Base-by-base conservation (phyloP, 306 rosid species). In the Vigna mungo region DNA sequence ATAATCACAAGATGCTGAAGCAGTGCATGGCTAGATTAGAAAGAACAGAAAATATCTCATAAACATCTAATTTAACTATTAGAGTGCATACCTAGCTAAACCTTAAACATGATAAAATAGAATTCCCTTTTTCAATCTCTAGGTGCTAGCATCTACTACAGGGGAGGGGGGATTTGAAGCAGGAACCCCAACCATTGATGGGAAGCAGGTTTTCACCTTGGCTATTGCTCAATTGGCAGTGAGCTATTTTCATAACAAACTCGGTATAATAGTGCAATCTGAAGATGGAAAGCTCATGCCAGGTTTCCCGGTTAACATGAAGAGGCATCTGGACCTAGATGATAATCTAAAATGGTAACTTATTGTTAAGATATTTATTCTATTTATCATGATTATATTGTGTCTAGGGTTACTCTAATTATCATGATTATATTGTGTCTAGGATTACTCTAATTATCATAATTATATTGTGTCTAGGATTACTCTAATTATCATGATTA, bases 1-100 rank as follows among this genome's bases (percentile, higher is more conserved):
- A 78, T 59, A 25, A 72, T 78, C 60, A 36, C 62, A 18, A 55
- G 66, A 72, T 72, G 52, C 65, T 21, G 36, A 36, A 52, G 68
- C 25, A 66, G 16, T 48, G 37, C 25, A 6, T 32, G 62, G 47
- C 10, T 11, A 66, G 47, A 17, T 60, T 34, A 71, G 20, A 52
- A 55, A 76, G 41, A 59, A 64, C 27, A 44, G 60, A 21, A 76
- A 77, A 21, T 25, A 44, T 60, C 46, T 47, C 66, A 9, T 15
- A 53, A 71, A 21, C 74, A 56, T 37, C 17, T 20, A 18, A 56
- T 37, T 27, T 20, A 18, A 48, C 25, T 54, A 17, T 21, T 16
- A 30, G 18, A 9, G 17, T 21, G 36, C 14, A 62, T 41, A 43
- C 17, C 39, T 64, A 46, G 73, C 83, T 72, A 63, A 55, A 71